Evolutionary conservation across 805 yeast genomes (phyloP).

Genomic region (Candida ficus): DNA sequence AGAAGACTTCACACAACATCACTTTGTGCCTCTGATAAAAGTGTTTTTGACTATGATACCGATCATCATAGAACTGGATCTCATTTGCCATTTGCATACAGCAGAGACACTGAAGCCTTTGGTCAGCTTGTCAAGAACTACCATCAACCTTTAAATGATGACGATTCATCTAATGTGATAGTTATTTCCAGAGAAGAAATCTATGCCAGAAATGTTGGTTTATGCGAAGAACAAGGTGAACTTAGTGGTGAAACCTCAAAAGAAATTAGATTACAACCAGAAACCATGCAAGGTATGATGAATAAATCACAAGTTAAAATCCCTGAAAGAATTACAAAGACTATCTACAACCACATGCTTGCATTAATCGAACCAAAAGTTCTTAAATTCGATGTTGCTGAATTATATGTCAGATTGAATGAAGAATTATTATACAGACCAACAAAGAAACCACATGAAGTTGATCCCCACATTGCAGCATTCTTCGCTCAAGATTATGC

Average conservation of each 20-base stretch:
- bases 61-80: neutral
- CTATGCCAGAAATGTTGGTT: slow-evolving; percentile 26
- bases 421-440: slow-evolving; percentile 51
- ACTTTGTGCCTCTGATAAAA: too few species aligned
- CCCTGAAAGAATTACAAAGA: slow-evolving; percentile 51
- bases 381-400: slow-evolving; percentile 58
- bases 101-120: slow-evolving; percentile 35
- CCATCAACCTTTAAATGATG: slow-evolving; percentile 29
- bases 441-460: slow-evolving; percentile 42
- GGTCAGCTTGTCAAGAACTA: slow-evolving; percentile 38
- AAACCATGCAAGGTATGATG: slow-evolving; percentile 53
- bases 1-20: neutral
- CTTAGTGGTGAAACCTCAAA: slow-evolving; percentile 19
- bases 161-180: slow-evolving; percentile 24
- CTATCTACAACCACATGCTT: slow-evolving; percentile 61
- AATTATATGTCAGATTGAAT: slow-evolving; percentile 44
- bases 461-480: slow-evolving; percentile 78
- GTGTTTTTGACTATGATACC: neutral
- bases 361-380: slow-evolving; percentile 56
- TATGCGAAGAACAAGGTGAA: slow-evolving; percentile 25
- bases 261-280: slow-evolving; percentile 45
- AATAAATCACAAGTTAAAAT: slow-evolving; percentile 44
- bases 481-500: slow-evolving; percentile 80
- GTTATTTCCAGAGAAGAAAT: slow-evolving; percentile 34
- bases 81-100: slow-evolving; percentile 29